Evolutionary conservation across 352 stramenopile species (phyloP), one percentile per base, ranked within the genome.

Genomic region (Lagenidium sp.): DNA sequence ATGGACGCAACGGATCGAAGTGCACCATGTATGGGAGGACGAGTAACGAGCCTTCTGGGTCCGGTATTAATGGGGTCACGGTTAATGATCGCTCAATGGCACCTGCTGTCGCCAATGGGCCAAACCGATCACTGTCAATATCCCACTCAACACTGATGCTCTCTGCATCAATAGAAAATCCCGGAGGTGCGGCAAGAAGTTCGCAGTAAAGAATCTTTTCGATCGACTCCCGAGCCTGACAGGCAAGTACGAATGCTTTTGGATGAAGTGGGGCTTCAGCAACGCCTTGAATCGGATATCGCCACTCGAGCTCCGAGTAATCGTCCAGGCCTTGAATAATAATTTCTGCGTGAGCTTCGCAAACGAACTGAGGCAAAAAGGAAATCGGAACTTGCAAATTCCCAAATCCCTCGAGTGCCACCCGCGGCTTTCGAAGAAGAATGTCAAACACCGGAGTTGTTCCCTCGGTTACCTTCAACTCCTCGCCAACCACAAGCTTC

Each of bases 351-450:
- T 63, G 68, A 3, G 65, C 67, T 46, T 87, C 75, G 19, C 68
- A 81, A 11, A 90, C 80, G 30, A 48, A 69, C 28, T 69, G 63
- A 19, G 92, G 92, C 3, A 82, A 41, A 50, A 98, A 98, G 5
- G 68, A 88, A 28, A 98, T 90, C 1, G 92, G 89, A 1, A 98
- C 70, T 47, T 97, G 89, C 10, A 96, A 42, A 2, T 74, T 60
- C 0, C 62, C 62, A 50, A 96, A 96, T 10, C 80, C 72, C 21
- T 90, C 68, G 2, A 97, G 60, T n/a, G 82, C 52, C 1, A 97
- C 61, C 10, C 68, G 65, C 2, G 46, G 57, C 41, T 80, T 84
- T 41, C 85, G 90, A 13, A 92, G 57, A 0, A 90, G 50, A 42
- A 94, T 77, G 25, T 85, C 67, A 44, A 94, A 93, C 13, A 84